These are phyloP conservation scores for Arabidopsis arenosa DNA, from an alignment of 345 rosid species.

Conservation along the genomic window DNA sequence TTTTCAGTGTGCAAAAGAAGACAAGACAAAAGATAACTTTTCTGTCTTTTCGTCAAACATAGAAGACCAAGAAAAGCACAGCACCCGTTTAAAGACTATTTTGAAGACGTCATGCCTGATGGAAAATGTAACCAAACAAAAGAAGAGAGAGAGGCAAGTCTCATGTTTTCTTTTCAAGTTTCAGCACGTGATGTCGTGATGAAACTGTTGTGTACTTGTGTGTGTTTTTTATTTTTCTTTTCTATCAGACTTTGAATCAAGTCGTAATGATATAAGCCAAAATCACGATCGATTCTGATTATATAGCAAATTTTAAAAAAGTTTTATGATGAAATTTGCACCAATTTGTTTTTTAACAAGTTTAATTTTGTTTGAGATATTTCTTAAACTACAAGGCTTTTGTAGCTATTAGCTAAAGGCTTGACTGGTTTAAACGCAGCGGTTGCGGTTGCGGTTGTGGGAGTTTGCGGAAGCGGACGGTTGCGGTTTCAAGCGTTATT, in stretches of 20 bases:
- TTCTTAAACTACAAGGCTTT: not conserved
- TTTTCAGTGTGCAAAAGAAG: constrained; percentile 15
- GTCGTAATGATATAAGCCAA: not conserved
- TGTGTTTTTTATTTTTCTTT: not conserved
- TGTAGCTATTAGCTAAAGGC: not conserved
- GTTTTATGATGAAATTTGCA: not conserved
- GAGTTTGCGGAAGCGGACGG: too few relatives aligned
- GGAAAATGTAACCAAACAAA: not conserved
- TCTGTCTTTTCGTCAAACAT: constrained; percentile 19
- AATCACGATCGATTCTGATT: not conserved
- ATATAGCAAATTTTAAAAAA: not conserved
- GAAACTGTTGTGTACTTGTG: constrained; percentile 1
- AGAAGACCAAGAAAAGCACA: not conserved
- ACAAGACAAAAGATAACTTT: constrained; percentile 27
- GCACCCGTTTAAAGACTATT: not conserved
- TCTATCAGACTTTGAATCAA: not conserved
- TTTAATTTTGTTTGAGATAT: not conserved
- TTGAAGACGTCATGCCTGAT: constrained; percentile 34
- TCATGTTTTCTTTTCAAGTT: constrained; percentile 27
- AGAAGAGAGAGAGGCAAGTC: constrained; percentile 3
- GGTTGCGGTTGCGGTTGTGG: too few relatives aligned
- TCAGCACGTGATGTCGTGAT: constrained; percentile 34
- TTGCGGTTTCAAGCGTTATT: too few relatives aligned
- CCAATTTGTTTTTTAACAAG: not conserved
- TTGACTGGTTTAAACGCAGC: too few relatives aligned